Evolutionary conservation across 352 stramenopile genomes (phyloP).

Genomic region (Phytophthora colocasiae): DNA sequence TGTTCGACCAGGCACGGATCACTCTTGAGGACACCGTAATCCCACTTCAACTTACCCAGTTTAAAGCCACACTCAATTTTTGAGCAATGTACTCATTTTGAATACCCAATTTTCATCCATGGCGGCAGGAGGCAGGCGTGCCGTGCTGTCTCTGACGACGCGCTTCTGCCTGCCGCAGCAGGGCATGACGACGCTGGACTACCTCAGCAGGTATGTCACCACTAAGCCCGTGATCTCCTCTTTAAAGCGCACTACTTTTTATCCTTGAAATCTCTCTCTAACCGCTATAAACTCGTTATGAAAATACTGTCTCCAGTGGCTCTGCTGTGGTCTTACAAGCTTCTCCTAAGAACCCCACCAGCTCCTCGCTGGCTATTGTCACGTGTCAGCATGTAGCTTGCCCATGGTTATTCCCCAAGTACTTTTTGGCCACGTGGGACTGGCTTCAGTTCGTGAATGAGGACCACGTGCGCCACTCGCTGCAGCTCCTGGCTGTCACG

Average conservation of each 20-base stretch:
- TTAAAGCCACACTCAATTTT: too few species aligned
- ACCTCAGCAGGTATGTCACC: slow-evolving; percentile 65
- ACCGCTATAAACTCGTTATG: slow-evolving; percentile 3
- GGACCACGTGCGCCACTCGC: slow-evolving; percentile 72
- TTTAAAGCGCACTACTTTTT: slow-evolving; percentile 2
- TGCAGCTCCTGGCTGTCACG: slow-evolving; percentile 55
- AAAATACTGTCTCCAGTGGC: slow-evolving; percentile 43
- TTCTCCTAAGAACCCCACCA: neutral
- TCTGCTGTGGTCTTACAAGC: slow-evolving; percentile 58
- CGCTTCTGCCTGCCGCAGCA: slow-evolving; percentile 83
- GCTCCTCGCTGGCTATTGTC: slow-evolving; percentile 46
- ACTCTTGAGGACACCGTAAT: neutral
- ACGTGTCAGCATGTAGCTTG: slow-evolving; percentile 86
- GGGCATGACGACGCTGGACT: slow-evolving; percentile 76
- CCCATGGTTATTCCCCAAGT: slow-evolving; percentile 79
- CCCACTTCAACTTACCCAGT: too few species aligned
- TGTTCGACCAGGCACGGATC: neutral
- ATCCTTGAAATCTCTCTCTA: neutral
- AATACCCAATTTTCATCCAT: slow-evolving; percentile 6
- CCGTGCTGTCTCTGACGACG: slow-evolving; percentile 80
- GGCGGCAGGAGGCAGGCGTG: slow-evolving; percentile 29
- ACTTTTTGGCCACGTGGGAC: slow-evolving; percentile 81
- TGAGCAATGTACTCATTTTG: too few species aligned
- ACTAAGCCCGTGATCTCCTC: neutral
- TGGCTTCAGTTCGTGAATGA: slow-evolving; percentile 88